Base-by-base conservation (phyloP, 2,329 filamentous ascomycete genomes). In the Penicillium sp. region DNA sequence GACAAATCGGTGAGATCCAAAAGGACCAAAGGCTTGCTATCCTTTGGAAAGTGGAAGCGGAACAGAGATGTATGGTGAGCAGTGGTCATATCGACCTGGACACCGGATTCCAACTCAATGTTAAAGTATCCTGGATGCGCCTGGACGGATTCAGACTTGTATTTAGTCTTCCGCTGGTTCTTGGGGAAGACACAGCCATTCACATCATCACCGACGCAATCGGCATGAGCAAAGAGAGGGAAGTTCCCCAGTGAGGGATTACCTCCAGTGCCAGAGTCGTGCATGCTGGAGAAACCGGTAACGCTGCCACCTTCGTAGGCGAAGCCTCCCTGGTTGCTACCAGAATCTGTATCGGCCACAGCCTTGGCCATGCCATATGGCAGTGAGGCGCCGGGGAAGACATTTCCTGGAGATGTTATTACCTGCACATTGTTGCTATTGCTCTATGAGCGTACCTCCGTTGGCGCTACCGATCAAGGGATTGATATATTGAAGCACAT, bases 201-300 rank as follows among this genome's bases (percentile, higher is more conserved):
- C 54, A 90, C 72, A 27, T 84, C 79, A 56, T 88, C 83, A 36
- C 75, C 77, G 0, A 77, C 74, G 61, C 88, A 91, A 34, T 78
- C 77, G 9, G 79, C 73, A 62, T 88, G 86, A 0, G 88, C 81
- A 60, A 91, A 90, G 1, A 90, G 74, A 1, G 88, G 84, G 50
- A 90, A 90, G 65, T 89, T 89, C 5, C 88, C 88, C 1, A 91
- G 75, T 4, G 86, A 89, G 0, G 87, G 85, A 10, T 71, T 65
- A 32, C 75, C 76, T 48, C 78, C 79, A 42, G 78, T 81, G 9
- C 79, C 79, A 13, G 72, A 76, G 61, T 81, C 79, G 53, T 82
- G 80, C 72, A 81, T 74, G 8, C 73, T 69, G 8, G 71, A 74
- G 65, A 83, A 83, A 10, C 81, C 81, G 10, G 77, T 79, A 45